Percentiles rank a stretch among this genome's conserved stretches.
Conservation (phyloP, 768 basidiomycete species). For the Fibroporia radiculosa region DNA sequence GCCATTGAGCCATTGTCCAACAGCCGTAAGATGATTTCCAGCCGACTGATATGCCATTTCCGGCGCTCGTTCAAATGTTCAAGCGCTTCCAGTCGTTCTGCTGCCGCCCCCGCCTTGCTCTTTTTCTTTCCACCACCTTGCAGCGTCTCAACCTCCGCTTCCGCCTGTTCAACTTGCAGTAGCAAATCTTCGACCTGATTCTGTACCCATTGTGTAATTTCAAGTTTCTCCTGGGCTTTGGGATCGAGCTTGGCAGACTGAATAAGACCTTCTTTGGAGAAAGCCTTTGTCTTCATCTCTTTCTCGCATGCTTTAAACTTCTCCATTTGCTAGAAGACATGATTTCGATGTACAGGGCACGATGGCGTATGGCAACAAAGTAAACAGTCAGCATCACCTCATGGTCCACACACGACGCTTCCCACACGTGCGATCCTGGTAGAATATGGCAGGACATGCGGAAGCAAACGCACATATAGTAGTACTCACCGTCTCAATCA, state of each 20-base stretch:
- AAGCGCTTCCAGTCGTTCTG: slow-evolving; percentile 74
- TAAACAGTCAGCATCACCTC: slow-evolving; percentile 2
- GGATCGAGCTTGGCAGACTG: slow-evolving; percentile 93
- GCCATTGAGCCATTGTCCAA: slow-evolving; percentile 89
- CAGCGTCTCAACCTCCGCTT: slow-evolving; percentile 88
- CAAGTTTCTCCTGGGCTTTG: slow-evolving; percentile 93
- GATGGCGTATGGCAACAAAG: slow-evolving; percentile 10
- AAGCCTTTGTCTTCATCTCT: slow-evolving; percentile 99
- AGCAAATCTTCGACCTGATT: slow-evolving; percentile 85
- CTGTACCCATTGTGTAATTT: slow-evolving; percentile 82
- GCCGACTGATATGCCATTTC: slow-evolving; percentile 88
- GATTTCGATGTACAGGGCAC: slow-evolving; percentile 17
- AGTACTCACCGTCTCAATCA: slow-evolving; percentile 89
- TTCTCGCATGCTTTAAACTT: slow-evolving; percentile 99
- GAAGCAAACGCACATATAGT: slow-evolving; percentile 6
- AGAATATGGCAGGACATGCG: not conserved
- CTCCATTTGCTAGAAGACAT: slow-evolving; percentile 90
- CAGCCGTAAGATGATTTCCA: slow-evolving; percentile 89
- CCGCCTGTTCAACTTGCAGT: slow-evolving; percentile 88
- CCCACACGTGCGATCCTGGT: slow-evolving; percentile 9
- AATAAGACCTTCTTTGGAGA: slow-evolving; percentile 96
- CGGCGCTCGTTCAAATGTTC: slow-evolving; percentile 88
- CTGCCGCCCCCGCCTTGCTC: slow-evolving; percentile 57
- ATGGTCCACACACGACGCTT: not conserved
- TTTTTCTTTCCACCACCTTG: slow-evolving; percentile 78